A percentile compares a stretch with the other conserved stretches of the same genome.
Conservation (phyloP, 2,329 filamentous ascomycete genomes). For the Xylaria digitata region DNA sequence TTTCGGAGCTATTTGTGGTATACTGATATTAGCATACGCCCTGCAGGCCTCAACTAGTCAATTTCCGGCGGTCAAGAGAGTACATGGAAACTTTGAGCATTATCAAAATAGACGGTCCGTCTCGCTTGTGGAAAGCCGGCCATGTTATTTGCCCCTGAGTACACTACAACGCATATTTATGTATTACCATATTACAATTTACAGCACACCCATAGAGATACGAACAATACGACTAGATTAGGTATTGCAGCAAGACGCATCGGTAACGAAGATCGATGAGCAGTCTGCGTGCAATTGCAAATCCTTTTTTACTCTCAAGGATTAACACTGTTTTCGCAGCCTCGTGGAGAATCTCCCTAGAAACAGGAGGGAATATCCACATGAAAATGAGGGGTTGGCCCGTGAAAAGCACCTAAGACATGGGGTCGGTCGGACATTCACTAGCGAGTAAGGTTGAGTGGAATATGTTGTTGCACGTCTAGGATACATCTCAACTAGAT, state of each 20-base stretch:
- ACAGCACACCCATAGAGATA: conserved; percentile 8
- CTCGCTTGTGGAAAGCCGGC: conserved; percentile 24
- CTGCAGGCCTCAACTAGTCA: conserved; percentile 27
- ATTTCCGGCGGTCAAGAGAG: conserved; percentile 13
- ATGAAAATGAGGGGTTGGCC: conserved; percentile 35
- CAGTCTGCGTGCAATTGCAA: conserved; percentile 5
- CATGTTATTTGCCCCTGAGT: conserved; percentile 19
- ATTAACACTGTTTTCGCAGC: conserved; percentile 8
- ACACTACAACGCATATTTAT: conserved; percentile 10
- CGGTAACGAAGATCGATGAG: conserved; percentile 8
- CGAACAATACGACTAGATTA: conserved; percentile 4
- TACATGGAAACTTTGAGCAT: conserved; percentile 6
- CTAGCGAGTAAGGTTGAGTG: conserved; percentile 26
- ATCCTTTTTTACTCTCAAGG: conserved; percentile 17
- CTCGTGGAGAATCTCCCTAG: conserved; percentile 6
- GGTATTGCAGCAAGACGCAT: conserved; percentile 5
- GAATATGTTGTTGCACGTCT: conserved; percentile 28
- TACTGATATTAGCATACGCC: conserved; percentile 26
- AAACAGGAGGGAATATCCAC: conserved; percentile 20
- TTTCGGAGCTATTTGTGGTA: conserved; percentile 34
- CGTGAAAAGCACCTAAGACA: conserved; percentile 36
- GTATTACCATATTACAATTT: not conserved
- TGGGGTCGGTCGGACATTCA: conserved; percentile 32
- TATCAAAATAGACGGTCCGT: conserved; percentile 11
- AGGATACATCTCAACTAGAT: conserved; percentile 13